Base-by-base conservation (phyloP, 352 stramenopile genomes). In the Globisporangium recalcitrans region DNA sequence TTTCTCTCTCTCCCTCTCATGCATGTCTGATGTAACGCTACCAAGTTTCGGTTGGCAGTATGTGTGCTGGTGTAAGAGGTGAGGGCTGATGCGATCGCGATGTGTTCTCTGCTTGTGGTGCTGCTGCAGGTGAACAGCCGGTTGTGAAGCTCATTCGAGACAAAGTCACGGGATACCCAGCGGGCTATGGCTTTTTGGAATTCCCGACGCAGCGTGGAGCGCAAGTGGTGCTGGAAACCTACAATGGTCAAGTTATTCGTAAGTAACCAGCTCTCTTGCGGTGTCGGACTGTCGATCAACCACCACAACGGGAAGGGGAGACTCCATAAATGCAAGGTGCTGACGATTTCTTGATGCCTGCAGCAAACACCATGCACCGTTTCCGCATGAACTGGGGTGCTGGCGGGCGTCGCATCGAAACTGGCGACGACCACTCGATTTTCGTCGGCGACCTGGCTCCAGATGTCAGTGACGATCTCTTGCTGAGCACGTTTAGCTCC, bases 361-460 rank as follows among this genome's bases (percentile, higher is more conserved):
- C 36, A 97, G 89, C 84, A 52, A 93, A 93, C 60, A 97, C 89
- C 34, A 64, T 85, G 66, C 82, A 96, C 63, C 87, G 88, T 21
- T 97, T 97, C 71, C 86, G 90, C 36, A 91, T 97, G 70, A 97
- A 97, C 70, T 97, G 90, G 90, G 90, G 90, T 36, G 85, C 85
- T 38, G 88, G 89, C 22, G 90, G 88, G 1, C 85, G 86, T 26
- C 85, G 89, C 22, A 91, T 96, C 59, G 88, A 96, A 65, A 81
- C 82, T 34, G 68, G 71, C 5, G 80, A 93, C 53, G 80, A 97
- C 58, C 89, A 93, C 63, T 97, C 90, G 49, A 88, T 97, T 47
- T 97, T 97, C 60, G 91, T 97, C 19, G 91, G 91, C 9, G 91
- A 97, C 67, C 68, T 97, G 42, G 82, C 87, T n/a, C 81, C 87